phyloP scores from a whole-genome alignment of 805 yeast species.

The Pichia ethanolica region DNA sequence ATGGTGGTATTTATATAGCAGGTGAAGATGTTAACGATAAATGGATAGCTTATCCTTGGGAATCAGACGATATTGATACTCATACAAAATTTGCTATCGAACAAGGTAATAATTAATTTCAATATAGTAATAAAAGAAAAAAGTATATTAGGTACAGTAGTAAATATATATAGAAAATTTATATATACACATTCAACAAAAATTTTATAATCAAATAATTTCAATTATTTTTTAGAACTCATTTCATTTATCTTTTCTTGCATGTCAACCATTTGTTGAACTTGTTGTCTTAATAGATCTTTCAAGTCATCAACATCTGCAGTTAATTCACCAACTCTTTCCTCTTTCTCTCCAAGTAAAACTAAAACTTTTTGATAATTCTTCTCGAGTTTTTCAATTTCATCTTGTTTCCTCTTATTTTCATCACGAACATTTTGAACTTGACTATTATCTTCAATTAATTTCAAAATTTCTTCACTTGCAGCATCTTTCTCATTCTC shows the following conservation, averaged over 20 bases:
- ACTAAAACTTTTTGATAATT: constrained; percentile 47
- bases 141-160: neutral
- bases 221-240: neutral
- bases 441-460: constrained; percentile 49
- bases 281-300: constrained; percentile 74
- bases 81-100: constrained; percentile 59
- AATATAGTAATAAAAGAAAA: neutral
- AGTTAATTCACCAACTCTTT: constrained; percentile 71
- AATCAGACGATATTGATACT: constrained; percentile 69
- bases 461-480: constrained; percentile 56
- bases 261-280: constrained; percentile 73
- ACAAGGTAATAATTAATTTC: constrained; percentile 50
- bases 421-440: constrained; percentile 27
- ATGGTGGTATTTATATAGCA: constrained; percentile 58
- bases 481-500: constrained; percentile 54
- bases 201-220: no score
- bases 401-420: constrained; percentile 16
- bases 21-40: constrained; percentile 68
- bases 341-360: constrained; percentile 80
- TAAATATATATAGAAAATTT: no score
- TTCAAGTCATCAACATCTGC: constrained; percentile 89
- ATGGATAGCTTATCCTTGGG: constrained; percentile 94
- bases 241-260: constrained; percentile 31
- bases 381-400: constrained; percentile 13
- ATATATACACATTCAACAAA: no score